These are phyloP conservation scores for Syzygium aromaticum DNA, from an alignment of 345 rosid species.

Conservation along the genomic window DNA sequence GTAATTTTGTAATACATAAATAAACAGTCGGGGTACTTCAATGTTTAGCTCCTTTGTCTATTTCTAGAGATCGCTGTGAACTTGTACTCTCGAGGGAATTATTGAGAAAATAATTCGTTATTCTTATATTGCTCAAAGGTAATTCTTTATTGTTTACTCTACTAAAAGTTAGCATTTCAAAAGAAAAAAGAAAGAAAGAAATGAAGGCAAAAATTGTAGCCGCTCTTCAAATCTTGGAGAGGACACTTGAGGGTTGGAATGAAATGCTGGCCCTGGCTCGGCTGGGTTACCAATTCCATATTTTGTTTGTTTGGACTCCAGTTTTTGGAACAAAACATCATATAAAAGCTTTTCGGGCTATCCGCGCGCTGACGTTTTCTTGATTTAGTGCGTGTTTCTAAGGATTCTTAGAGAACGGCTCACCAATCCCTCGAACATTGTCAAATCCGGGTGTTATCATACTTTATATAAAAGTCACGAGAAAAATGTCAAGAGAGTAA, in stretches of 20 bases:
- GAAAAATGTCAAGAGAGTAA: not conserved
- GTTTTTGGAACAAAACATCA: no score
- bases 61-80: not conserved
- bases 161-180: not conserved
- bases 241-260: not conserved
- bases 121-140: not conserved
- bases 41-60: not conserved
- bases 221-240: not conserved
- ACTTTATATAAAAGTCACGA: no score
- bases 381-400: no score
- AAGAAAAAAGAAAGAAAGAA: not conserved
- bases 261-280: not conserved
- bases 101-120: not conserved
- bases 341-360: no score
- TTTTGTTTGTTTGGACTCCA: no score
- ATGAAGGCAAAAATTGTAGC: not conserved
- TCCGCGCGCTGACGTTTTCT: no score
- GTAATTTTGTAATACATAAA: not conserved
- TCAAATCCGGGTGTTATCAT: no score
- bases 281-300: not conserved
- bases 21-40: not conserved
- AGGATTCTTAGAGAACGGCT: no score
- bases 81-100: not conserved
- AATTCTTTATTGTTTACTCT: not conserved
- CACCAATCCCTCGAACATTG: no score